Conservation (phyloP, 2,329 filamentous ascomycete genomes). For the Biscogniauxia mediterranea region DNA sequence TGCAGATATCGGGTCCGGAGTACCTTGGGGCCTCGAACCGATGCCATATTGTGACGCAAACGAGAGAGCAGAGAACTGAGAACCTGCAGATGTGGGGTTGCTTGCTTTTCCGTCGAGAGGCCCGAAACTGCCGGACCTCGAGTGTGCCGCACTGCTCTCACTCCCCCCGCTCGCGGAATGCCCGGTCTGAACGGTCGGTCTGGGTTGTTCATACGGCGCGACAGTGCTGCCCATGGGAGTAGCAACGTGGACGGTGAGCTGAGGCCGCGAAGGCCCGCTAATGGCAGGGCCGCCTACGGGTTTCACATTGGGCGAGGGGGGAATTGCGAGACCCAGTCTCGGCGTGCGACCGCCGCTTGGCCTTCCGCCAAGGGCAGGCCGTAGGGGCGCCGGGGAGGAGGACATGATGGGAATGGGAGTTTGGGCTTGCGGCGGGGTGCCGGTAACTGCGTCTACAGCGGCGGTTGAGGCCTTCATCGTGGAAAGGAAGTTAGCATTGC, state of each 20-base stretch:
- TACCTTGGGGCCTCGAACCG: slow-evolving; percentile 63
- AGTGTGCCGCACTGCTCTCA: slow-evolving; percentile 76
- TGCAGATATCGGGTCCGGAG: slow-evolving; percentile 82
- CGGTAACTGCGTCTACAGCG: slow-evolving; percentile 25
- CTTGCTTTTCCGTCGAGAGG: slow-evolving; percentile 72
- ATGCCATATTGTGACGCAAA: slow-evolving; percentile 74
- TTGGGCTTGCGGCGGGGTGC: slow-evolving; percentile 27
- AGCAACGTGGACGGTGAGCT: slow-evolving; percentile 75
- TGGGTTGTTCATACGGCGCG: slow-evolving; percentile 66
- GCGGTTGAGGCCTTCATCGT: slow-evolving; percentile 25
- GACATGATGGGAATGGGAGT: slow-evolving; percentile 60
- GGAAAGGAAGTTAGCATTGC: slow-evolving; percentile 28
- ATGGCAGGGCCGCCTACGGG: slow-evolving; percentile 60
- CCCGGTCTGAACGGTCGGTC: slow-evolving; percentile 52
- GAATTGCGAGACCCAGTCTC: slow-evolving; percentile 84
- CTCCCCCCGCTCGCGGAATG: slow-evolving; percentile 74
- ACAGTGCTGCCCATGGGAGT: slow-evolving; percentile 83
- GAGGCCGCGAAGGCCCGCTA: slow-evolving; percentile 51
- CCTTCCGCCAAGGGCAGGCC: slow-evolving; percentile 73
- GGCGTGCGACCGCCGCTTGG: slow-evolving; percentile 65
- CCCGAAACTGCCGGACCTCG: slow-evolving; percentile 80
- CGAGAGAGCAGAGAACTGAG: slow-evolving; percentile 78
- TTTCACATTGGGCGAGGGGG: slow-evolving; percentile 79
- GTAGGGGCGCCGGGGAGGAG: slow-evolving; percentile 75
- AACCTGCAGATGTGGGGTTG: slow-evolving; percentile 83